Conservation (phyloP, 2,329 filamentous ascomycete species). For the Aspergillus amoenus region DNA sequence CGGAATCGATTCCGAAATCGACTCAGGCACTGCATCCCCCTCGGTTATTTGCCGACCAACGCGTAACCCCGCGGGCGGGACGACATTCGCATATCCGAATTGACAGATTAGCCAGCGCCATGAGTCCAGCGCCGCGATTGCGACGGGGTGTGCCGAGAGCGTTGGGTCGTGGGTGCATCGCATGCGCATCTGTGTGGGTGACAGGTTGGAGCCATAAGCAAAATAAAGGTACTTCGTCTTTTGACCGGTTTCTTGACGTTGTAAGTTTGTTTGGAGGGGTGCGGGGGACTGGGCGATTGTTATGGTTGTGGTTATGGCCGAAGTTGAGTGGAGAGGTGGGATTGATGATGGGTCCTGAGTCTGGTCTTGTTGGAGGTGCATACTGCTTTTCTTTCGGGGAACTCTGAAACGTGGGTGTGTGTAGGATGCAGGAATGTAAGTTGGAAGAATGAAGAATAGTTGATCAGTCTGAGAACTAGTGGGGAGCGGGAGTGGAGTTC, state of each 20-base stretch:
- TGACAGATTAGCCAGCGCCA: conserved; percentile 46
- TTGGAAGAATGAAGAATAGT: not conserved
- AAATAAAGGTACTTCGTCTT: conserved; percentile 39
- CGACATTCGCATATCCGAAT: conserved; percentile 43
- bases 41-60: conserved; percentile 19
- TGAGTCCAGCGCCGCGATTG: conserved; percentile 37
- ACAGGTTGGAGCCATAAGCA: conserved; percentile 47
- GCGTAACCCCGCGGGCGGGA: conserved; percentile 28
- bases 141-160: conserved; percentile 36
- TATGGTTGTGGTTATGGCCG: not conserved
- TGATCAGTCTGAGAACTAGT: not conserved
- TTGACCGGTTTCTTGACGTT: conserved; percentile 8
- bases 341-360: not conserved
- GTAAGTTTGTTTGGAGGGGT: not conserved
- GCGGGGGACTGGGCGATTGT: not conserved
- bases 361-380: conserved; percentile 11
- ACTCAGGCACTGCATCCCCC: conserved; percentile 16
- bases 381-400: not conserved
- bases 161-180: conserved; percentile 35
- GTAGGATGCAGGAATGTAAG: not conserved
- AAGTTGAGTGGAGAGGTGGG: not conserved
- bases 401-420: not conserved
- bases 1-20: conserved; percentile 17
- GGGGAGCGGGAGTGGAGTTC: not conserved
- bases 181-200: conserved; percentile 40